Percentiles rank a stretch among this genome's conserved stretches.
Evolutionary conservation across 176 grass and related monocot species (phyloP).

Genomic region (Lolium perenne): DNA sequence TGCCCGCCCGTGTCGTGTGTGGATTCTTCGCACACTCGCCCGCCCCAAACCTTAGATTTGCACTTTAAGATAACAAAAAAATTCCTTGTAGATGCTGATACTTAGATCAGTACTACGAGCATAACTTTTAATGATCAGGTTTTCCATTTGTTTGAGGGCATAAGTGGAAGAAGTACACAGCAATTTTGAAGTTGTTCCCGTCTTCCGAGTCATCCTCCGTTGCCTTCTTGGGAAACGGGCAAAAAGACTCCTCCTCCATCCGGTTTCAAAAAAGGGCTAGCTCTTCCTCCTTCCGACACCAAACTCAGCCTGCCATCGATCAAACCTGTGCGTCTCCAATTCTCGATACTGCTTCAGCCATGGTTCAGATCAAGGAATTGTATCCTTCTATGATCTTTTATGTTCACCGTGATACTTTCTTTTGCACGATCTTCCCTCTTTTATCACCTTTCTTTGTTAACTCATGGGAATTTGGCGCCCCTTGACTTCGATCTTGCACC

Average conservation of each 20-base stretch:
- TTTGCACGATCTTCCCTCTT: background rate
- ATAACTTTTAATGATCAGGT: background rate
- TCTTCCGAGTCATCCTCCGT: background rate
- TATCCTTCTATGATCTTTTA: conserved; percentile 59
- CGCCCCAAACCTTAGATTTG: conserved; percentile 17
- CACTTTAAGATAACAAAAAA: background rate
- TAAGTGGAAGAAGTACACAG: conserved; percentile 4
- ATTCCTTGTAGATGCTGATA: too few relatives aligned
- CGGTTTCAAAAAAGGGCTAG: conserved; percentile 14
- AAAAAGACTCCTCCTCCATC: background rate
- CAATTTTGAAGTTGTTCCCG: background rate
- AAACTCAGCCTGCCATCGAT: background rate
- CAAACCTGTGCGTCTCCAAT: background rate
- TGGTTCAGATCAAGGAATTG: conserved; percentile 99
- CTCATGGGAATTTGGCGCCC: background rate
- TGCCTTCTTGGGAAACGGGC: conserved; percentile 41
- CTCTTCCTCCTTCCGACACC: background rate
- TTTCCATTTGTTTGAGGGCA: conserved; percentile 23
- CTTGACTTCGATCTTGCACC: conserved; percentile 53
- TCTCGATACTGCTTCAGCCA: conserved; percentile 37
- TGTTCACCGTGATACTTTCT: background rate
- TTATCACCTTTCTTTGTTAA: background rate
- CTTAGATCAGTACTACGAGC: background rate
- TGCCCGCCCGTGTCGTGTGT: background rate
- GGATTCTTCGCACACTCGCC: background rate